Conservation (phyloP, 2,329 filamentous ascomycete genomes). For the Acrocalymma vagum region DNA sequence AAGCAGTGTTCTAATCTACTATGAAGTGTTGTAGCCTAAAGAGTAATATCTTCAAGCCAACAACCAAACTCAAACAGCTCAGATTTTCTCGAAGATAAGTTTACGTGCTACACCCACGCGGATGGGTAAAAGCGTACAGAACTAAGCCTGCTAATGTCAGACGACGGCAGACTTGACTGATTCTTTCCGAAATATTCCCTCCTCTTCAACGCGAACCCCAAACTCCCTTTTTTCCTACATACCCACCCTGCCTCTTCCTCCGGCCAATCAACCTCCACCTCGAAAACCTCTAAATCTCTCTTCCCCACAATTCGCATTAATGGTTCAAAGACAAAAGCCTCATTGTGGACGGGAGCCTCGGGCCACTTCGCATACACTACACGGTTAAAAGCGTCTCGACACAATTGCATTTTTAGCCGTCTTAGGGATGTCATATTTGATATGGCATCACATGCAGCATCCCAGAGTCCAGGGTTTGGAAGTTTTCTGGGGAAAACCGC, state of each 20-base stretch:
- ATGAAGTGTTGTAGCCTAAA: too few relatives aligned
- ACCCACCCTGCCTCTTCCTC: conserved; percentile 4
- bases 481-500: not conserved
- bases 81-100: too few relatives aligned
- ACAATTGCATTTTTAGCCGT: conserved; percentile 1
- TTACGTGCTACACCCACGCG: too few relatives aligned
- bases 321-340: conserved; percentile 5
- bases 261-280: conserved; percentile 13
- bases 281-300: conserved; percentile 5
- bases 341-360: not conserved
- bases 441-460: conserved; percentile 2
- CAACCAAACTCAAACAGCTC: too few relatives aligned
- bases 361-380: not conserved
- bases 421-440: conserved; percentile 1
- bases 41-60: too few relatives aligned
- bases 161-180: too few relatives aligned
- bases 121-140: too few relatives aligned
- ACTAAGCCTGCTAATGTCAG: too few relatives aligned
- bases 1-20: too few relatives aligned
- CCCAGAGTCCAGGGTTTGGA: conserved; percentile 1
- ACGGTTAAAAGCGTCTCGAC: not conserved
- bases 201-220: too few relatives aligned
- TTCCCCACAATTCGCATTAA: not conserved
- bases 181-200: too few relatives aligned
- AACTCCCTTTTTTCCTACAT: conserved; percentile 1